Base-by-base conservation (phyloP, 2,329 filamentous ascomycete genomes). In the Stagonosporopsis vannaccii region DNA sequence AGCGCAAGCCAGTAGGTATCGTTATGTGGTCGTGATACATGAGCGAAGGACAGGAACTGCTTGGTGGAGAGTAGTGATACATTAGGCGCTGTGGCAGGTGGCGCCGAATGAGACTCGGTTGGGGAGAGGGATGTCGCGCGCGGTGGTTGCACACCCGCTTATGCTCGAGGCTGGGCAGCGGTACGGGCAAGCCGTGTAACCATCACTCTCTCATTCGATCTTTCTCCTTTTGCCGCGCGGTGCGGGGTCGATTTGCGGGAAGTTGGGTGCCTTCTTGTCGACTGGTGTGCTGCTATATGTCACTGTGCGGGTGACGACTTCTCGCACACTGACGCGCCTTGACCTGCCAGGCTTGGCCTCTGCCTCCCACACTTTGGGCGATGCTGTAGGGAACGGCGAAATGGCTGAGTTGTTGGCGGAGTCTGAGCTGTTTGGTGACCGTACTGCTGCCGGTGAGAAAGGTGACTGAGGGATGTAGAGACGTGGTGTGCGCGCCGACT, bases 151-250 rank as follows among this genome's bases (percentile, higher is more conserved):
- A 66, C 60, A 66, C 64, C 64, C 65, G 61, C 60, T 56, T 45
- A 61, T 59, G 59, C 64, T 65, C 58, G 57, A 64, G 57, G 61
- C 49, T 49, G 45, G 46, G 53, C 58, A 58, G 45, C 37, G 43
- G 57, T 54, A 53, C 57, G 51, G 58, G 65, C 45, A 60, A 44
- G 47, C 52, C 55, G 62, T 57, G 64, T 59, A 60, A 66, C 65
- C 51, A 49, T 42, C 11, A 36, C 48, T 30, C 39, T 41, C 60
- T 62, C 78, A 82, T 66, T 85, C 82, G 56, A 87, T 77, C 81
- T 91, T 96, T 80, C 93, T 89, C 79, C 92, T 87, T 84, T 97
- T 98, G 62, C 93, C 93, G 76, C 93, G 93, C 7, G 92, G 94
- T 33, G 93, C 92, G 22, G 93, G 91, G 63, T 92, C 90, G 80